Percentiles rank a stretch among this genome's conserved stretches.
These are phyloP conservation scores for Ophiostoma sp. DNA, from an alignment of 2,329 filamentous ascomycete genomes.

Conservation along the genomic window DNA sequence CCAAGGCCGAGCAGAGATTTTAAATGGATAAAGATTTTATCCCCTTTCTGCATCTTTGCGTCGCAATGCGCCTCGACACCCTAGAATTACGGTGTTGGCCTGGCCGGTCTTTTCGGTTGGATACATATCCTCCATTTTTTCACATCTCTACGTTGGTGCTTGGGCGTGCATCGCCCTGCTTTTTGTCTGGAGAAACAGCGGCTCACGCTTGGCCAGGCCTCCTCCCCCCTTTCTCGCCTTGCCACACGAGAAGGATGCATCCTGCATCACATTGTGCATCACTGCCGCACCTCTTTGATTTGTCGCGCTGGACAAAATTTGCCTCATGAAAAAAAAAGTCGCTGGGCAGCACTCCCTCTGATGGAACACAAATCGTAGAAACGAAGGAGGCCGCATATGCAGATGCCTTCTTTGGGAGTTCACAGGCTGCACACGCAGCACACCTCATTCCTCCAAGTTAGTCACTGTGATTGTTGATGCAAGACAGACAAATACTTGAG, in stretches of 20 bases:
- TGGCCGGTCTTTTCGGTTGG: no score
- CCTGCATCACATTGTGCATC: neutral
- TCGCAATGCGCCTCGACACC: neutral
- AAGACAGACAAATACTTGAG: neutral
- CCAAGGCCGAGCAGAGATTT: neutral
- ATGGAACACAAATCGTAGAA: neutral
- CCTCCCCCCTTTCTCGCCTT: neutral
- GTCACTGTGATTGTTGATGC: neutral
- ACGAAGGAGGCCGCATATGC: slow-evolving; percentile 15
- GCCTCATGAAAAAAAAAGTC: neutral
- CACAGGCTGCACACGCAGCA: neutral
- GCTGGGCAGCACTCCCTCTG: neutral
- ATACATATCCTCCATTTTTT: no score
- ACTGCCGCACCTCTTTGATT: slow-evolving; percentile 10
- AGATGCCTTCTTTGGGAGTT: neutral
- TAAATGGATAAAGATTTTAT: neutral
- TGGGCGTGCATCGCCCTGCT: neutral
- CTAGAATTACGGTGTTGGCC: no score
- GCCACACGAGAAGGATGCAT: neutral
- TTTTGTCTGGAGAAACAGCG: neutral
- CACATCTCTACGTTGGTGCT: neutral
- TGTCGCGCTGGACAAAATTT: neutral
- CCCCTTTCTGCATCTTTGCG: neutral
- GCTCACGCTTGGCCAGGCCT: neutral
- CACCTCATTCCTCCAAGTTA: neutral